Conservation (phyloP, 768 basidiomycete genomes). For the Baorangia bicolor region DNA sequence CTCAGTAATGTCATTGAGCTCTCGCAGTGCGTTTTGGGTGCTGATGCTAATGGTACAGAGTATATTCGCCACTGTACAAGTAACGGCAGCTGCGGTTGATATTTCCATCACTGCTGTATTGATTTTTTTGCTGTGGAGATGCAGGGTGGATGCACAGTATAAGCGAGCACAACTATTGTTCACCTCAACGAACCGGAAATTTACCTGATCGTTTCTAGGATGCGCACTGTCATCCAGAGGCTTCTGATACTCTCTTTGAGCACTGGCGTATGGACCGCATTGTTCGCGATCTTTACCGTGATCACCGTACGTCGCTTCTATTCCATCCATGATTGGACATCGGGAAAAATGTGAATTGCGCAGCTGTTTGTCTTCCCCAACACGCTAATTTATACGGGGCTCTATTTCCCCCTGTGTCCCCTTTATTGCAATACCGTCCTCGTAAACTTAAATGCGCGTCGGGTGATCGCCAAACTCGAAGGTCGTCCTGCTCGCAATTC, state of each 20-base stretch:
- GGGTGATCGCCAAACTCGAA: constrained; percentile 14
- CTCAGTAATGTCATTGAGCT: background rate
- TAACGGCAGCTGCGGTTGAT: constrained; percentile 8
- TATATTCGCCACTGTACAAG: constrained; percentile 8
- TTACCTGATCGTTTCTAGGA: constrained; percentile 1
- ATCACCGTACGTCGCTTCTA: constrained; percentile 8
- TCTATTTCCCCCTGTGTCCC: constrained; percentile 32
- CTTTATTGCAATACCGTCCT: constrained; percentile 34
- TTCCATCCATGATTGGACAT: background rate
- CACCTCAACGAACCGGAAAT: background rate
- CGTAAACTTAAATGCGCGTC: constrained; percentile 31
- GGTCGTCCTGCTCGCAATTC: constrained; percentile 2
- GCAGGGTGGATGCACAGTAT: constrained; percentile 16
- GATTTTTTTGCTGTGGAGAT: constrained; percentile 11
- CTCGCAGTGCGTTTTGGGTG: background rate
- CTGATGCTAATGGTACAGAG: constrained; percentile 3
- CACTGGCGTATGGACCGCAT: constrained; percentile 18
- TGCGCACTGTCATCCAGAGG: constrained; percentile 16
- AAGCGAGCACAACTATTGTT: background rate
- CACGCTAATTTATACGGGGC: constrained; percentile 16
- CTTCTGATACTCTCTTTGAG: constrained; percentile 15
- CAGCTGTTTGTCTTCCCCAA: constrained; percentile 13
- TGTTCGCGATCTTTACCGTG: constrained; percentile 13
- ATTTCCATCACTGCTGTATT: constrained; percentile 16
- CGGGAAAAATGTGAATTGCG: background rate